Base-by-base conservation (phyloP, 257 asterid species). In the Schizonepeta tenuifolia region DNA sequence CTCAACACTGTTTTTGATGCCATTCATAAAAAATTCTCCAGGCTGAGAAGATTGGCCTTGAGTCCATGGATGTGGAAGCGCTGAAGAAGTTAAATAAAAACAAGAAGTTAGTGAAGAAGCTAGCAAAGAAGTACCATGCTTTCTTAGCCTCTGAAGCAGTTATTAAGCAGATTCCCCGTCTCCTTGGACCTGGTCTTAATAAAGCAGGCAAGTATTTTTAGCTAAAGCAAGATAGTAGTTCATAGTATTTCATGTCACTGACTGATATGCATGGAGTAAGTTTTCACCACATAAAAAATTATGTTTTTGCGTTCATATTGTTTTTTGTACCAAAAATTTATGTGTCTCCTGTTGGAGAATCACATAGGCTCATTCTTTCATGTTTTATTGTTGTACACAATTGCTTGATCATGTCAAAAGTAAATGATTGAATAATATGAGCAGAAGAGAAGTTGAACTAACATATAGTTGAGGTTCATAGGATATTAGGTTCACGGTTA, bases 191-290 rank as follows among this genome's bases (percentile, higher is more conserved):
- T n/a, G 86, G 89, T 67, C 87, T 85, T 40, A 85, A 85, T 81
- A 85, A 85, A 83, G 89, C 89, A 82, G 89, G 89, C 81, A 75
- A 77, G 88, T 84, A n/a, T n/a, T n/a, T n/a, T n/a, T n/a, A n/a
- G n/a, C n/a, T n/a, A n/a, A n/a, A n/a, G n/a, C n/a, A n/a, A n/a
- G n/a, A n/a, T n/a, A n/a, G n/a, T n/a, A n/a, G n/a, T n/a, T n/a
- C n/a, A n/a, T n/a, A n/a, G n/a, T n/a, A 58, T 46, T 31, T 17
- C 12, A 10, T 47, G 1, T n/a, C 4, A 2, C 3, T 2, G 6
- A 44, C 15, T 43, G 15, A 43, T 11, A n/a, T 43, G 15, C 4
- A 9, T 11, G 49, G 15, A 43, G 49, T 43, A 41, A 46, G 4
- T 1, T 31, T 31, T 31, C 36, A 31, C 36, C 5, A 31, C 36